Conservation (phyloP, 805 yeast species). For the Metschnikowia anglica region DNA sequence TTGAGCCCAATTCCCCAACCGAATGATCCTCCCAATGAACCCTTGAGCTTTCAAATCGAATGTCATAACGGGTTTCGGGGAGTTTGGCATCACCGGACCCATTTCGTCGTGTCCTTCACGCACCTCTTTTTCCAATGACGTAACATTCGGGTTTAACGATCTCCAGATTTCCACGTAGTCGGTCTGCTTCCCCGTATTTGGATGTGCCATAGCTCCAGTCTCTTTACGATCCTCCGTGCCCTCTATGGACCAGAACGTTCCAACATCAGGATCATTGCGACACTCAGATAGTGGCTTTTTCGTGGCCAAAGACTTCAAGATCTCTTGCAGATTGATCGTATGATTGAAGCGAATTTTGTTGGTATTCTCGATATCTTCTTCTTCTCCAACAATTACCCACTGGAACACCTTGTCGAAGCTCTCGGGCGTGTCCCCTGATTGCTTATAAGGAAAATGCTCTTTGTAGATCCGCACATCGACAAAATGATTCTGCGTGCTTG, state of each 20-base stretch:
- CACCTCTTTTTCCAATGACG: constrained; percentile 29
- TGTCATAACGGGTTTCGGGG: constrained; percentile 26
- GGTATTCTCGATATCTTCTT: constrained; percentile 37
- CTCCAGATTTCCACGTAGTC: constrained; percentile 57
- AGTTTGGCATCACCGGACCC: neutral
- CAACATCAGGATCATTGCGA: constrained; percentile 41
- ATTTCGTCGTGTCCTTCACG: constrained; percentile 20
- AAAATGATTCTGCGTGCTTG: constrained; percentile 44
- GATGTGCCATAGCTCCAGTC: constrained; percentile 49
- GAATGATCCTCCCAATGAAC: constrained; percentile 46
- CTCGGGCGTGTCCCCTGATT: constrained; percentile 7
- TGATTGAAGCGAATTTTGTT: constrained; percentile 41
- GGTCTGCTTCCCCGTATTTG: constrained; percentile 40
- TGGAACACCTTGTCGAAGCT: constrained; percentile 41
- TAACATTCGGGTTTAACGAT: constrained; percentile 41
- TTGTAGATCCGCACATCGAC: constrained; percentile 45
- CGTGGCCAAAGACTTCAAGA: constrained; percentile 27
- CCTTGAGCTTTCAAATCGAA: constrained; percentile 16
- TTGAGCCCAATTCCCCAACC: constrained; percentile 53
- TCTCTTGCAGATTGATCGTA: constrained; percentile 42
- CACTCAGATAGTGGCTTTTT: constrained; percentile 34
- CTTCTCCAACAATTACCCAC: constrained; percentile 58
- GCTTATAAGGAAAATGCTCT: constrained; percentile 15
- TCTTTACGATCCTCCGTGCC: constrained; percentile 46
- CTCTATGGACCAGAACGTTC: constrained; percentile 41